Evolutionary conservation across 345 rosid species (phyloP).

Genomic region (Boechera divaricarpa): DNA sequence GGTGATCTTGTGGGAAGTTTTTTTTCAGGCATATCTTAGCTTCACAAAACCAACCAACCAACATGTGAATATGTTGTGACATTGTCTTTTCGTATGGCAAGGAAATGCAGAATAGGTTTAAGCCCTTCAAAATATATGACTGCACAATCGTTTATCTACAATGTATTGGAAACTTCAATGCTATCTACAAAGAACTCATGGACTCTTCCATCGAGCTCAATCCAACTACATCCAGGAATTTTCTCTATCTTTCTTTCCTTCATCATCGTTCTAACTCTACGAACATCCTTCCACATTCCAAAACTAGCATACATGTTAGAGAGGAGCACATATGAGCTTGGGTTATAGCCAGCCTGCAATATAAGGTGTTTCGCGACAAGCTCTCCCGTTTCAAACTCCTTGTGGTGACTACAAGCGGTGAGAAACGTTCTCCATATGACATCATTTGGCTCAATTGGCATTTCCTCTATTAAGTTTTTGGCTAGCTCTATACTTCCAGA

Average conservation of each 20-base stretch:
- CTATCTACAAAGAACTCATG: conserved; percentile 58
- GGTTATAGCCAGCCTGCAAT: conserved; percentile 47
- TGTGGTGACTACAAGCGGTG: conserved; percentile 58
- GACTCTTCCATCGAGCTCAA: conserved; percentile 57
- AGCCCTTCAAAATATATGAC: neutral
- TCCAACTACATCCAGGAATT: conserved; percentile 66
- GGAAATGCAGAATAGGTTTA: conserved; percentile 12
- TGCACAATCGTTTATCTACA: conserved; percentile 36
- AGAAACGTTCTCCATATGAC: conserved; percentile 61
- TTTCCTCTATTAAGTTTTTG: conserved; percentile 49
- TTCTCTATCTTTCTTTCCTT: conserved; percentile 56
- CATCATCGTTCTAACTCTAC: conserved; percentile 57
- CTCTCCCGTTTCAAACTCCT: conserved; percentile 57
- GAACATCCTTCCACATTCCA: conserved; percentile 61
- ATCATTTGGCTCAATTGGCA: conserved; percentile 53
- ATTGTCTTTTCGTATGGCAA: conserved; percentile 29
- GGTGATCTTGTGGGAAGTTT: conserved; percentile 23
- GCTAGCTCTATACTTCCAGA: conserved; percentile 59
- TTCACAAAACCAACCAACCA: conserved; percentile 18
- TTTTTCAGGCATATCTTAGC: conserved; percentile 9
- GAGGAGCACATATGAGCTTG: conserved; percentile 56
- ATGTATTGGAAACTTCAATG: conserved; percentile 36
- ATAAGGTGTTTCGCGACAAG: conserved; percentile 49
- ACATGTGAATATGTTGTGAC: conserved; percentile 21
- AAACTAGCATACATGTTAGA: conserved; percentile 60